Base-by-base conservation (phyloP, 1,284 basidiomycete species). In the Fomitopsis palustris region DNA sequence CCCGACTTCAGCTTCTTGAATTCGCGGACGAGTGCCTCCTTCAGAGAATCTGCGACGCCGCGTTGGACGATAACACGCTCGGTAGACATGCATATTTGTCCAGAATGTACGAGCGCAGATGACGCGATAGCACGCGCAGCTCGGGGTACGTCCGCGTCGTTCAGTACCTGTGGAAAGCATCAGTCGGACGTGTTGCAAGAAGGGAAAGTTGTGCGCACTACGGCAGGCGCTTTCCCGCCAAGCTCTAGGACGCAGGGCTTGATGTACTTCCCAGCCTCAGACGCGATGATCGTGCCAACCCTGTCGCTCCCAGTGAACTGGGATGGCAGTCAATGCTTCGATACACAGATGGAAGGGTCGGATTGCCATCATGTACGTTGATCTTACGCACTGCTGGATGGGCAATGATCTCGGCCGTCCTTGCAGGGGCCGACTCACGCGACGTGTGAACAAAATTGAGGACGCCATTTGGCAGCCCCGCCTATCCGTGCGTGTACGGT, bases 1-100 rank as follows among this genome's bases (percentile, higher is more conserved):
- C 78, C 75, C 55, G 79, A 72, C 60, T 73, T 72, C 9, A 82
- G 65, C 19, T 70, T 65, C 4, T 70, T 65, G 31, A 82, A 69
- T 7, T 83, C 71, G 1, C 62, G 57, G 1, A 75, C 69, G 6
- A 77, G 71, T 21, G 63, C 59, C 8, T 47, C 38, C 19, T 60
- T 35, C 35, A 64, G 57, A 2, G 58, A 53, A 3, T 51, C 7
- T 10, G 62, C 60, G 17, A 75, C 72, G 12, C 23, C 19, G 31
- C 52, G 57, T 19, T 53, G 41, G 31, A 54, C 57, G 53, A 90
- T 80, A 37, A 90, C 78, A 27, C 87, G 82, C 66, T 87, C 85
- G 1, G 85, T 83, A 1, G 84, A 84, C 85, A 89, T 88, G 74
- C 88, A 90, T 53, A 89, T 77, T 73, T 90, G 79, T 1, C 87